Percentiles rank a stretch among this genome's conserved stretches.
These are phyloP conservation scores for Penicillium sp. DNA, from an alignment of 2,329 filamentous ascomycete genomes.

Conservation along the genomic window DNA sequence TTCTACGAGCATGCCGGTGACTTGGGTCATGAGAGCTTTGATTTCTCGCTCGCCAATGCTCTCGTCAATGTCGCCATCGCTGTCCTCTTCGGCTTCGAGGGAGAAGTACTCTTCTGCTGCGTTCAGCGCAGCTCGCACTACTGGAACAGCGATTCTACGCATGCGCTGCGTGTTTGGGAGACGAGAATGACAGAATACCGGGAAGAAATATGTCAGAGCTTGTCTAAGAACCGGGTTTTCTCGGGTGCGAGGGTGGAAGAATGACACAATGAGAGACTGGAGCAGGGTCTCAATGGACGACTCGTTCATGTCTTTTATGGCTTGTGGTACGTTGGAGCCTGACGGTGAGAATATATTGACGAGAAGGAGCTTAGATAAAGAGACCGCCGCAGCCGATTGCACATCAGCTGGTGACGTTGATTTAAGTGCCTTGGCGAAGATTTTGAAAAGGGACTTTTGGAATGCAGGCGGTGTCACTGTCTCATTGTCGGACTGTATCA, in stretches of 20 bases:
- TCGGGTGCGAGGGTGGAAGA: constrained; percentile 81
- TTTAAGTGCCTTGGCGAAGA: constrained; percentile 79
- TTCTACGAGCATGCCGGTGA: constrained; percentile 74
- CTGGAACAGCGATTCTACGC: constrained; percentile 67
- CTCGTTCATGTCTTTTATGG: constrained; percentile 46
- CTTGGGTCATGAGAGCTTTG: constrained; percentile 63
- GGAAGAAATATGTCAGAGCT: constrained; percentile 86
- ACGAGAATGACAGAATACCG: constrained; percentile 86
- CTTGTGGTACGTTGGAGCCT: constrained; percentile 51
- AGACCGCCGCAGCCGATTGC: constrained; percentile 74
- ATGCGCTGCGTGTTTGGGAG: constrained; percentile 79
- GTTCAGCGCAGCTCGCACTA: constrained; percentile 65
- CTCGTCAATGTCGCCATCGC: constrained; percentile 69
- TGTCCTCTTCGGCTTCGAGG: constrained; percentile 68
- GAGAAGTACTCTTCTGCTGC: constrained; percentile 62
- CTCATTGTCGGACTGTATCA: constrained; percentile 40
- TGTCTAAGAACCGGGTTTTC: constrained; percentile 80
- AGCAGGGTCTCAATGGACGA: constrained; percentile 68
- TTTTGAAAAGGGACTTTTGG: constrained; percentile 68
- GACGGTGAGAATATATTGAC: constrained; percentile 62
- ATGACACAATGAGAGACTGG: constrained; percentile 76
- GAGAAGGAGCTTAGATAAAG: constrained; percentile 81
- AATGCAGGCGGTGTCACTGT: constrained; percentile 48
- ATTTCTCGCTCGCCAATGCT: constrained; percentile 65
- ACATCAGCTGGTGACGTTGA: constrained; percentile 67